Evolutionary conservation across 208 protist genomes (phyloP).

Genomic region (Naegleria lovaniensis): DNA sequence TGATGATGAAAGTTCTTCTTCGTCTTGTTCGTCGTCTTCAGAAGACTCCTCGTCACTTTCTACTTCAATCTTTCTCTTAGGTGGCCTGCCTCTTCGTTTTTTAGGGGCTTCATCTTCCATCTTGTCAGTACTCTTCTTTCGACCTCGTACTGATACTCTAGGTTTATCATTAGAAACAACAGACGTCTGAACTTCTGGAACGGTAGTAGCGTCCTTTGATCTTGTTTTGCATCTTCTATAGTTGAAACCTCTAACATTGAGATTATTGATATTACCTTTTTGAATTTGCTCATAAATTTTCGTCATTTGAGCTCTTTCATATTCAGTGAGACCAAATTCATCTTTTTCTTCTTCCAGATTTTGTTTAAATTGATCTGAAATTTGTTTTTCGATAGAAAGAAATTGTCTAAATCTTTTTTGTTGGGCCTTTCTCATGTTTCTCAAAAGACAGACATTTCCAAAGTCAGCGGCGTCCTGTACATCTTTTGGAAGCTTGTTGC

Average conservation of each 20-base stretch:
- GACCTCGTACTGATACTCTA: neutral
- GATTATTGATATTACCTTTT: neutral
- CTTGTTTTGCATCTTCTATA: neutral
- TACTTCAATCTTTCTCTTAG: neutral
- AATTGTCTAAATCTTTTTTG: neutral
- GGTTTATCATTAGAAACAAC: neutral
- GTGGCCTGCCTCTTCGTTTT: neutral
- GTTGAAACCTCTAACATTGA: neutral
- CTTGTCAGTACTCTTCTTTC: neutral
- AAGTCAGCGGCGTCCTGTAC: neutral
- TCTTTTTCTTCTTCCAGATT: neutral
- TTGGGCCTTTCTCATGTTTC: neutral
- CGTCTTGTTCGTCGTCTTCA: neutral
- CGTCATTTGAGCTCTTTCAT: neutral
- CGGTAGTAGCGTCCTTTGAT: too few species aligned
- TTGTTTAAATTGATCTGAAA: neutral
- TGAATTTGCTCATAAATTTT: neutral
- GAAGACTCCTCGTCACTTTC: neutral
- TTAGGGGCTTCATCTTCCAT: neutral
- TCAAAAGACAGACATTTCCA: neutral
- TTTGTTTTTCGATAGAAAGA: neutral
- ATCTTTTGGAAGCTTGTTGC: neutral
- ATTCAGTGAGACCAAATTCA: neutral
- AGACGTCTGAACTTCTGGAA: too few species aligned
- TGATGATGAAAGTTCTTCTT: neutral